Base-by-base conservation (phyloP, 345 rosid species). In the Hypericum androsaemum region DNA sequence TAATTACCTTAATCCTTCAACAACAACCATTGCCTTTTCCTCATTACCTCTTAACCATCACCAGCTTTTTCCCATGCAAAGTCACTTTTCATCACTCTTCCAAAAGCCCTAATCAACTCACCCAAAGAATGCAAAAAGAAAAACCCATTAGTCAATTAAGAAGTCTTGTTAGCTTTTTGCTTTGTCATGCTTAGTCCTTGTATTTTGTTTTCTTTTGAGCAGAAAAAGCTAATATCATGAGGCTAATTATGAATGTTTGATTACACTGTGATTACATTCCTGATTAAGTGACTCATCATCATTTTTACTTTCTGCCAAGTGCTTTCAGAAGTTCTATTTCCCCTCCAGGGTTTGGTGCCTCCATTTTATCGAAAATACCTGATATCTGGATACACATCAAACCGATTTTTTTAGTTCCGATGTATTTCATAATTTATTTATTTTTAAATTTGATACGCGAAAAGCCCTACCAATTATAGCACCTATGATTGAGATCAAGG, bases 381-480 rank as follows among this genome's bases (percentile, higher is more conserved):
- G n/a, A n/a, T n/a, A n/a, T n/a, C n/a, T n/a, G n/a, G n/a, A n/a
- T n/a, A n/a, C n/a, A n/a, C n/a, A n/a, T n/a, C n/a, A n/a, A n/a
- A n/a, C n/a, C n/a, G n/a, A n/a, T n/a, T n/a, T n/a, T n/a, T n/a
- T n/a, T n/a, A n/a, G n/a, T n/a, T n/a, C n/a, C n/a, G n/a, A n/a
- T n/a, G n/a, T n/a, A n/a, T n/a, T n/a, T n/a, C n/a, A n/a, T n/a
- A n/a, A n/a, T n/a, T n/a, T n/a, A n/a, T n/a, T n/a, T n/a, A n/a
- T n/a, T n/a, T n/a, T n/a, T n/a, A n/a, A 38, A 60, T 51, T 64
- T 51, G 14, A 40, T 59, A 61, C 51, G 16, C 12, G 11, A 58
- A 71, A 75, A 72, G 74, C 64, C 58, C 61, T 47, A 56, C 72
- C 72, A 77, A 79, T 81, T 79, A 81, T 79, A 53, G 64, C 76